Conservation (phyloP, 257 asterid species). For the Petunia secreta region DNA sequence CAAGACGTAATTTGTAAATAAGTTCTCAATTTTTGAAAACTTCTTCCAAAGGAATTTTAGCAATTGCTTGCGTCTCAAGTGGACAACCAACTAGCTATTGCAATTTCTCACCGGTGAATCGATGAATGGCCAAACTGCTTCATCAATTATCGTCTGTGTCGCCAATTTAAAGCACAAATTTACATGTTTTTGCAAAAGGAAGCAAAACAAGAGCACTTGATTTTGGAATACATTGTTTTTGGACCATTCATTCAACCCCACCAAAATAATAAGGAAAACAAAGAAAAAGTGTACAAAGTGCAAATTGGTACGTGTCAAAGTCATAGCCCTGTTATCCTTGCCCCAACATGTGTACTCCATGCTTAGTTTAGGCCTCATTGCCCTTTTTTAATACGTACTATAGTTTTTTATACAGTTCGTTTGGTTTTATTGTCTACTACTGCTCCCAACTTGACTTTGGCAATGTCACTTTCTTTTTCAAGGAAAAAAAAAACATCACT, state of each 20-base stretch:
- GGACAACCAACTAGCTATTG: neutral
- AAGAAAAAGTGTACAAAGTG: slow-evolving; percentile 21
- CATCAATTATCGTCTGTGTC: neutral
- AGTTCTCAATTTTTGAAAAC: too few relatives aligned
- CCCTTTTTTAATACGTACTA: neutral
- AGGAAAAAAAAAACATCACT: too few relatives aligned
- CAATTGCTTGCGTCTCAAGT: too few relatives aligned
- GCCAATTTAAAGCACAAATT: neutral
- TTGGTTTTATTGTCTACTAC: neutral
- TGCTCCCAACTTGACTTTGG: too few relatives aligned
- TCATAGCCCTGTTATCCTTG: neutral
- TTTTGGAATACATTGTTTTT: neutral
- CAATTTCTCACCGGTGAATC: neutral
- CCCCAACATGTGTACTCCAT: neutral
- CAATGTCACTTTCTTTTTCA: too few relatives aligned
- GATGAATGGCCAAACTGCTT: neutral
- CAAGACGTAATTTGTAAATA: too few relatives aligned
- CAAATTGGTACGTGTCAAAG: neutral
- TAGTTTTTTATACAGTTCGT: neutral
- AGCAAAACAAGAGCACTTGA: neutral
- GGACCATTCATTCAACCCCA: neutral
- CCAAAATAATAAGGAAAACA: neutral
- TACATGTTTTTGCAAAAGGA: neutral
- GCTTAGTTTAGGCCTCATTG: neutral
- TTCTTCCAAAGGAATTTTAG: too few relatives aligned